These are phyloP conservation scores for Rubroboletus satanas DNA, from an alignment of 768 basidiomycete species.

Conservation along the genomic window DNA sequence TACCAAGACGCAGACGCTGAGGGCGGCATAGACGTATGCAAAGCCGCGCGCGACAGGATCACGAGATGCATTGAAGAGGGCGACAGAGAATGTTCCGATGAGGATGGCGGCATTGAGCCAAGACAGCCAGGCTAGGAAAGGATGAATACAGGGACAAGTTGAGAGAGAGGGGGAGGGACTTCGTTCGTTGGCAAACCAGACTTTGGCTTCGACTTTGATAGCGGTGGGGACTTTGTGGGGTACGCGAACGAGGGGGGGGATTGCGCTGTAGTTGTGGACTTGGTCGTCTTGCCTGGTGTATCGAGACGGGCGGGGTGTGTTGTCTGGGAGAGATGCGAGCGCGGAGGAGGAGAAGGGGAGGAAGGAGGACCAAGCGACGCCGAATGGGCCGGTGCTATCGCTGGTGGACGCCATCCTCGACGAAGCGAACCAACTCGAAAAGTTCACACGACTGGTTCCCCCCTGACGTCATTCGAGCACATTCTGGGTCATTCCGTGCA, in stretches of 20 bases:
- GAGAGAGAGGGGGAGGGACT: conserved; percentile 44
- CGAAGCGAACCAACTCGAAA: neutral
- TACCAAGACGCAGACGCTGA: conserved; percentile 71
- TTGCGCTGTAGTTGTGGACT: conserved; percentile 68
- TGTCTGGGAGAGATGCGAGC: conserved; percentile 44
- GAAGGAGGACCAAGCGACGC: conserved; percentile 61
- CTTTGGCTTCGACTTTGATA: conserved; percentile 88
- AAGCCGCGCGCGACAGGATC: conserved; percentile 64
- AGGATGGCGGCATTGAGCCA: conserved; percentile 87
- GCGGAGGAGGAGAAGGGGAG: conserved; percentile 71
- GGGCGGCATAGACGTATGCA: conserved; percentile 76
- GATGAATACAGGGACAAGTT: neutral
- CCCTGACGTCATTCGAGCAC: conserved; percentile 29
- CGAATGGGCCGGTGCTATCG: conserved; percentile 34
- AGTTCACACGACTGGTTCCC: neutral
- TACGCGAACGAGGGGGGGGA: conserved; percentile 60
- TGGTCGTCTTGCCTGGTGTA: conserved; percentile 70
- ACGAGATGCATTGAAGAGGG: conserved; percentile 82
- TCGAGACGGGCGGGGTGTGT: conserved; percentile 34
- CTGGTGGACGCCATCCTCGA: conserved; percentile 13
- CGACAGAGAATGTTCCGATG: conserved; percentile 79
- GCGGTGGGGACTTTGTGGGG: conserved; percentile 81
- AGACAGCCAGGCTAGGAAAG: conserved; percentile 74
- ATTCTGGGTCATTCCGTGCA: conserved; percentile 34
- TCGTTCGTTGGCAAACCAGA: conserved; percentile 97